Conservation (phyloP, 805 yeast species). For the Wickerhamiella slavikovae region DNA sequence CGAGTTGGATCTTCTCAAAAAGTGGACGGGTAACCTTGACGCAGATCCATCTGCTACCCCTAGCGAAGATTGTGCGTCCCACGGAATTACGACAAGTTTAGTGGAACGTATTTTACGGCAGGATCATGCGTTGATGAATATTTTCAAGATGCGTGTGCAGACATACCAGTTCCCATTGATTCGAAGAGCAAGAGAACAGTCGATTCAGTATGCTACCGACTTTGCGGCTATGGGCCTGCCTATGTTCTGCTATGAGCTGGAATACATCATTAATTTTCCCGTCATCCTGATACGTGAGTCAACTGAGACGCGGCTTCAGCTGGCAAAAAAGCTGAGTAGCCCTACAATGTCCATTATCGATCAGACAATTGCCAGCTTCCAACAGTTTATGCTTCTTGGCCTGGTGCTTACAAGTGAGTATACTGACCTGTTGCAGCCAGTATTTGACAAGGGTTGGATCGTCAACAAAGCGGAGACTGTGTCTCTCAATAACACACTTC, state of each 20-base stretch:
- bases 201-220: constrained; percentile 35
- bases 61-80: constrained; percentile 32
- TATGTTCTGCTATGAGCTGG: constrained; percentile 32
- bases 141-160: constrained; percentile 51
- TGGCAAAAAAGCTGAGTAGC: constrained; percentile 56
- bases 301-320: constrained; percentile 48
- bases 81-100: constrained; percentile 46
- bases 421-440: constrained; percentile 28
- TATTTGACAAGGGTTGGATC: constrained; percentile 49
- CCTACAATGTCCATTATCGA: constrained; percentile 95
- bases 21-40: constrained; percentile 75
- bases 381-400: constrained; percentile 54
- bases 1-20: constrained; percentile 36
- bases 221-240: constrained; percentile 53
- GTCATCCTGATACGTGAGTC: constrained; percentile 60
- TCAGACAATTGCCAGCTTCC: constrained; percentile 74
- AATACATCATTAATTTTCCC: constrained; percentile 55
- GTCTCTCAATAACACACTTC: constrained; percentile 41
- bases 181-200: constrained; percentile 56
- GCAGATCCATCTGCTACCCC: constrained; percentile 34
- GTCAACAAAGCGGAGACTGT: constrained; percentile 43
- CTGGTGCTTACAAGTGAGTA: constrained; percentile 52
- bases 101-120: constrained; percentile 64
- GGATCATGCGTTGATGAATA: constrained; percentile 24
- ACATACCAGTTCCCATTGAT: constrained; percentile 61